Base-by-base conservation (phyloP, 1,284 basidiomycete genomes). In the Trametes hirsuta region DNA sequence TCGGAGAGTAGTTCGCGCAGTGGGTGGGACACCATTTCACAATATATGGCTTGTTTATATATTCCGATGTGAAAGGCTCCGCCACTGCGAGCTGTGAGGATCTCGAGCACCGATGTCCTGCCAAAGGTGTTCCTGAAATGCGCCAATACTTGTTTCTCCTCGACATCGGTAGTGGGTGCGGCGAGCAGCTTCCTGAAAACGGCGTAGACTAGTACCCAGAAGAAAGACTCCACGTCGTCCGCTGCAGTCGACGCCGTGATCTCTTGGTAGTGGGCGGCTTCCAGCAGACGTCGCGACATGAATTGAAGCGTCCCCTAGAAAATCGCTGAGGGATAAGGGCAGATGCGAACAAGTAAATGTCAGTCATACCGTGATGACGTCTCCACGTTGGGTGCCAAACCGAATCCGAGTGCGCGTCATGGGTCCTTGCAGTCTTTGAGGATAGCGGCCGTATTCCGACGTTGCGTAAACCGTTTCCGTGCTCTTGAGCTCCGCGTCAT, bases 181-280 rank as follows among this genome's bases (percentile, higher is more conserved):
- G 24, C 34, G 34, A 35, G 21, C 15, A 48, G 2, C 6, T 36
- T 45, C 21, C 52, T 42, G 35, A 37, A 36, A 18, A 53, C 15
- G 2, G 52, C 52, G 15, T 53, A 53, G 11, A 46, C 4, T 21
- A 53, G 14, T 1, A 46, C 52, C 52, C 52, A 53, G 14, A 53
- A 14, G 34, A 53, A 53, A 22, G 52, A 53, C 22, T 53, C 52
- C 9, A 53, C 35, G 24, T 53, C 52, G 35, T 53, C 52, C 4
- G 24, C 30, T 14, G 4, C 35, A 3, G 14, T 11, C 34, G 42
- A 18, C 5, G n/a, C 9, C 11, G 9, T 35, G n/a, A 10, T 37
- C 11, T 15, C 15, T n/a, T 46, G 18, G 12, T 30, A 25, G 3
- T 5, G 4, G 18, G 18, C 18, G 18, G 18, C 18, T 18, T 18